phyloP scores from a whole-genome alignment of 208 protist genomes.

The Acanthamoeba pearcei region DNA sequence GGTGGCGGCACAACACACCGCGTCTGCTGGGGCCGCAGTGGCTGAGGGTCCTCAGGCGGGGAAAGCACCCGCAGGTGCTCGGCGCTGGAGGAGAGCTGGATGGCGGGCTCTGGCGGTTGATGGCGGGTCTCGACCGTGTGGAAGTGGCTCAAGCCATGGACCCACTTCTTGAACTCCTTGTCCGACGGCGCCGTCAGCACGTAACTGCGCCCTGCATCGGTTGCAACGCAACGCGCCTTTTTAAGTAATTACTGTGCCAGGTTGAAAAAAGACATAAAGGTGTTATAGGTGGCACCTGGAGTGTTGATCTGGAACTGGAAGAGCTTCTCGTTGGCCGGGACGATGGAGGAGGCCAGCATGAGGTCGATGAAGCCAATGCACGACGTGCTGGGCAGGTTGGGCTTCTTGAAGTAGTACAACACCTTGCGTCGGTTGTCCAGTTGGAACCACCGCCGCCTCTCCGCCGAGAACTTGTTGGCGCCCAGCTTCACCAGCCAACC shows the following conservation, averaged over 20 bases:
- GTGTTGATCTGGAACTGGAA: slow-evolving; percentile 7
- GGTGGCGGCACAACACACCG: too few relatives aligned
- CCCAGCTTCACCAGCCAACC: neutral
- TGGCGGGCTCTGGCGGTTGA: neutral
- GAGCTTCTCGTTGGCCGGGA: neutral
- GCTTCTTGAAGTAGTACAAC: slow-evolving; percentile 39
- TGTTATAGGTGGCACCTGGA: neutral
- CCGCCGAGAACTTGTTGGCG: neutral
- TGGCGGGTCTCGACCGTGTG: neutral
- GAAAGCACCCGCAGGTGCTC: too few relatives aligned
- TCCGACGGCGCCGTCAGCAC: neutral
- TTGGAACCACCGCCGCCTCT: neutral
- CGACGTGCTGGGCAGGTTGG: neutral
- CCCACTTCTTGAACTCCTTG: neutral
- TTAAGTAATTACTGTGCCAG: neutral
- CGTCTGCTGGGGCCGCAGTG: too few relatives aligned
- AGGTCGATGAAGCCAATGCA: neutral
- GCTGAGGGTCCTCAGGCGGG: too few relatives aligned
- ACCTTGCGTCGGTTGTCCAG: neutral
- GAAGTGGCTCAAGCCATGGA: neutral
- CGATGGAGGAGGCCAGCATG: neutral
- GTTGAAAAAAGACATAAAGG: neutral
- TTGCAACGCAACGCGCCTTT: neutral
- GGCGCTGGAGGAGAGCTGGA: neutral
- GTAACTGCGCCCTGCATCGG: neutral